These are phyloP conservation scores for Aurifilum marmelostoma DNA, from an alignment of 2,329 filamentous ascomycete species.

Conservation along the genomic window DNA sequence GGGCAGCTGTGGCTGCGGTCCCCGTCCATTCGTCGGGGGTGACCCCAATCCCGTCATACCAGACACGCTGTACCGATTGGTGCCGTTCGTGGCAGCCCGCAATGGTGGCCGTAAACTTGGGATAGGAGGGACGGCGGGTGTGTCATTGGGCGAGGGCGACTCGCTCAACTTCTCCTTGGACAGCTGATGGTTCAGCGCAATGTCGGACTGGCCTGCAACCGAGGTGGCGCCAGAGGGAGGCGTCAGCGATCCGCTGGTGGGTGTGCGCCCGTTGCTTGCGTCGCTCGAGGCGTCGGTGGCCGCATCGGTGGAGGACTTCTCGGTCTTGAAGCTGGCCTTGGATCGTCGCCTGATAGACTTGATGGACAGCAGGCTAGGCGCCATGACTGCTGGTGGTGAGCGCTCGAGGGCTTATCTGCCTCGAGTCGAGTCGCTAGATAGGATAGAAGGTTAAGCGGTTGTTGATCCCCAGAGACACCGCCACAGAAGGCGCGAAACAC, in stretches of 20 bases:
- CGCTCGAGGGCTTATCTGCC: slow-evolving; percentile 11
- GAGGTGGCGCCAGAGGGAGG: slow-evolving; percentile 75
- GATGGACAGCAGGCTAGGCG: slow-evolving; percentile 67
- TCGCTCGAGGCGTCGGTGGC: slow-evolving; percentile 63
- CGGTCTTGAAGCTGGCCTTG: slow-evolving; percentile 71
- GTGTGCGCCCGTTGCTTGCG: slow-evolving; percentile 62
- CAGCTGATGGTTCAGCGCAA: slow-evolving; percentile 65
- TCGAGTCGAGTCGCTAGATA: background rate
- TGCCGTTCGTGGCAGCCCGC: slow-evolving; percentile 41
- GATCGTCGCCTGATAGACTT: slow-evolving; percentile 78
- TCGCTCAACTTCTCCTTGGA: slow-evolving; percentile 29
- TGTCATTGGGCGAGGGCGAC: slow-evolving; percentile 21
- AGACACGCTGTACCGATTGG: slow-evolving; percentile 65
- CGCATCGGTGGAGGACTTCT: slow-evolving; percentile 47
- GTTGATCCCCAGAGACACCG: background rate
- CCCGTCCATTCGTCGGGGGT: slow-evolving; percentile 56
- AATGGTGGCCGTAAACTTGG: slow-evolving; percentile 43
- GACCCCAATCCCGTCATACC: slow-evolving; percentile 66
- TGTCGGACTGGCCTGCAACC: slow-evolving; percentile 68
- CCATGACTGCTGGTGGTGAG: slow-evolving; percentile 45
- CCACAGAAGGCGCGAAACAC: background rate
- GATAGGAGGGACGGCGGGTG: slow-evolving; percentile 37
- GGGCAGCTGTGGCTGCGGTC: slow-evolving; percentile 57
- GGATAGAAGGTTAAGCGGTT: background rate
- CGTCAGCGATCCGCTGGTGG: slow-evolving; percentile 71